Conservation (phyloP, 306 rosid genomes). For the Hylodesmum podocarpum region DNA sequence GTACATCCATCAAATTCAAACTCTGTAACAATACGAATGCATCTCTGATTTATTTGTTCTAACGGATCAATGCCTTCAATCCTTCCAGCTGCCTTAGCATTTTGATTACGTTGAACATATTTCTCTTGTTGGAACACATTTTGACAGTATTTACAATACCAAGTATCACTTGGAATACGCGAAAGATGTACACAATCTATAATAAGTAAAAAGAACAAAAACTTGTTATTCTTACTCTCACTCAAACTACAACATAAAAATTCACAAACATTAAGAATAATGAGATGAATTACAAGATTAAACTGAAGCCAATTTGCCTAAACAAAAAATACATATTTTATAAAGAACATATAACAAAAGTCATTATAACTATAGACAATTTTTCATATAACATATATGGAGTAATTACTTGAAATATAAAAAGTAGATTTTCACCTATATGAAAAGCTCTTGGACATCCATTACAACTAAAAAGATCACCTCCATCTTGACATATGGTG, state of each 20-base stretch:
- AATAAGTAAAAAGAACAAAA: constrained; percentile 14
- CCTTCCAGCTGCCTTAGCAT: constrained; percentile 75
- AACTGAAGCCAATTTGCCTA: background rate
- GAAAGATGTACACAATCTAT: constrained; percentile 69
- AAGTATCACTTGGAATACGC: constrained; percentile 45
- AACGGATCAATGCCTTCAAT: constrained; percentile 67
- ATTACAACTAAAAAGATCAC: constrained; percentile 71
- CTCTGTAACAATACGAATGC: constrained; percentile 70
- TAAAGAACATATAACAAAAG: background rate
- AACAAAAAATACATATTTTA: background rate
- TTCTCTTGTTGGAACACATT: constrained; percentile 43
- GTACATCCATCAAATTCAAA: constrained; percentile 68
- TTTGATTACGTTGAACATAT: constrained; percentile 55
- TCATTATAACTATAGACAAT: background rate
- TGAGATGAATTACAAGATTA: background rate
- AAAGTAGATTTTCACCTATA: constrained; percentile 41
- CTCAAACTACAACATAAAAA: background rate
- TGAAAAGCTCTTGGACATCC: constrained; percentile 78
- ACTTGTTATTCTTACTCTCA: background rate
- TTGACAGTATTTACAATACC: constrained; percentile 80
- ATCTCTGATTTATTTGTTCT: constrained; percentile 62
- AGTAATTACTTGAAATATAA: background rate
- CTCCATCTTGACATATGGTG: constrained; percentile 58
- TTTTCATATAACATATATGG: background rate
- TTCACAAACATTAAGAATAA: background rate